These are phyloP conservation scores for Diutina pseudorugosa DNA, from an alignment of 1,139 yeast species.

Conservation along the genomic window DNA sequence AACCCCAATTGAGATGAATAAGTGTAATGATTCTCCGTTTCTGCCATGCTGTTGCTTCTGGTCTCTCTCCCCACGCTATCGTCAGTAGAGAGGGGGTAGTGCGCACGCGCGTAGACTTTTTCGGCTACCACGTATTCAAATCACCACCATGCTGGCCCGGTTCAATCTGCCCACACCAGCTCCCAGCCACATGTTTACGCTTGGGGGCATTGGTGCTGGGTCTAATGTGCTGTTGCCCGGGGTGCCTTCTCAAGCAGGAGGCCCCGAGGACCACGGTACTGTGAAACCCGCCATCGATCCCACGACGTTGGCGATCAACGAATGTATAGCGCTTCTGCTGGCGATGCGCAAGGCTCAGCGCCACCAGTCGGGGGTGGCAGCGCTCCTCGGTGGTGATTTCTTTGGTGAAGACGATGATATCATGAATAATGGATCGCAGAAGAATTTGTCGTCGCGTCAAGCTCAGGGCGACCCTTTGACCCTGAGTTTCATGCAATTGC, in stretches of 20 bases:
- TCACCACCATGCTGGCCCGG: slow-evolving; percentile 1
- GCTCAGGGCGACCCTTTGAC: slow-evolving; percentile 49
- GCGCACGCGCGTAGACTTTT: neutral
- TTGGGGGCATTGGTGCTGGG: slow-evolving; percentile 2
- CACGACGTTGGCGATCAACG: slow-evolving; percentile 73
- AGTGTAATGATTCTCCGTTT: too few species aligned
- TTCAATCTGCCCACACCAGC: slow-evolving; percentile 2
- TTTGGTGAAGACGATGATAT: slow-evolving; percentile 18
- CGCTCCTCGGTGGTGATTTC: slow-evolving; percentile 57
- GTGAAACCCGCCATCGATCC: slow-evolving; percentile 46
- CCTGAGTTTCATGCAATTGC: slow-evolving; percentile 68
- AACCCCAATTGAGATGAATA: too few species aligned
- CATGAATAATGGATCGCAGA: slow-evolving; percentile 14
- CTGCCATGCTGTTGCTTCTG: too few species aligned
- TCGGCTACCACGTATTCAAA: neutral
- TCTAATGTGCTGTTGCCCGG: slow-evolving; percentile 1
- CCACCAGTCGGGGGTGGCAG: slow-evolving; percentile 81
- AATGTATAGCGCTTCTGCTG: slow-evolving; percentile 75
- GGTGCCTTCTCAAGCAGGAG: neutral
- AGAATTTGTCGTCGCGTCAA: neutral
- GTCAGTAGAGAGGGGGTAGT: neutral
- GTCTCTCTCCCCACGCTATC: neutral
- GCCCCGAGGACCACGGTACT: neutral
- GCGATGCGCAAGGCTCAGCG: slow-evolving; percentile 85
- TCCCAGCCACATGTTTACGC: slow-evolving; percentile 1